Conservation (phyloP, 2,329 filamentous ascomycete genomes). For the Ustulina deusta region DNA sequence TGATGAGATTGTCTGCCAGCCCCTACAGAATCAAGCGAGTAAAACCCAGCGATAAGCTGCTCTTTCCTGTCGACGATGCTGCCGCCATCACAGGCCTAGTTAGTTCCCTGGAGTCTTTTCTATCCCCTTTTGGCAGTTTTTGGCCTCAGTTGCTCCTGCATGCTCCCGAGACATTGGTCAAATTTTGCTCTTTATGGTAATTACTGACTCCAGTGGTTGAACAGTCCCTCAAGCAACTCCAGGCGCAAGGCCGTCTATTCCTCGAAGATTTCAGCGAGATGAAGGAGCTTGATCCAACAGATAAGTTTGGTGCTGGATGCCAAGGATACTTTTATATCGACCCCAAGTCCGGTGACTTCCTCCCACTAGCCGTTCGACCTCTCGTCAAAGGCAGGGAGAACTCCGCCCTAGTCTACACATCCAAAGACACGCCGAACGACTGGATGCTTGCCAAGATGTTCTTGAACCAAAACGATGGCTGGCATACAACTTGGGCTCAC, state of each 20-base stretch:
- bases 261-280: constrained; percentile 58
- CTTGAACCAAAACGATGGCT: constrained; percentile 62
- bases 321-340: constrained; percentile 62
- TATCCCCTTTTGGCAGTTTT: too few species aligned
- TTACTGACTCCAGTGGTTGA: too few species aligned
- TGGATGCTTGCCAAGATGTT: constrained; percentile 65
- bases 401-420: constrained; percentile 59
- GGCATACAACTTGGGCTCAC: constrained; percentile 58
- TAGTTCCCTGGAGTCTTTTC: too few species aligned
- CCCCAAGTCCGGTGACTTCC: constrained; percentile 55
- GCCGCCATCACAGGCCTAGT: constrained; percentile 50
- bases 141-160: too few species aligned
- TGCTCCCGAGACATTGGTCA: too few species aligned
- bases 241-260: constrained; percentile 56
- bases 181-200: too few species aligned
- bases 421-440: constrained; percentile 57
- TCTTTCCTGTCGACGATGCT: constrained; percentile 54
- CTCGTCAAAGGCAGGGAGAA: constrained; percentile 54
- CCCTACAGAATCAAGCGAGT: constrained; percentile 56
- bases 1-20: constrained; percentile 59
- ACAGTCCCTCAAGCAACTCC: constrained; percentile 52
- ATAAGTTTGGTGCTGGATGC: constrained; percentile 56
- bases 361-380: constrained; percentile 60
- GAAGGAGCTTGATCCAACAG: constrained; percentile 36
- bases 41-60: constrained; percentile 50